Conservation (phyloP, 2,329 filamentous ascomycete species). For the Lachnellula arida region DNA sequence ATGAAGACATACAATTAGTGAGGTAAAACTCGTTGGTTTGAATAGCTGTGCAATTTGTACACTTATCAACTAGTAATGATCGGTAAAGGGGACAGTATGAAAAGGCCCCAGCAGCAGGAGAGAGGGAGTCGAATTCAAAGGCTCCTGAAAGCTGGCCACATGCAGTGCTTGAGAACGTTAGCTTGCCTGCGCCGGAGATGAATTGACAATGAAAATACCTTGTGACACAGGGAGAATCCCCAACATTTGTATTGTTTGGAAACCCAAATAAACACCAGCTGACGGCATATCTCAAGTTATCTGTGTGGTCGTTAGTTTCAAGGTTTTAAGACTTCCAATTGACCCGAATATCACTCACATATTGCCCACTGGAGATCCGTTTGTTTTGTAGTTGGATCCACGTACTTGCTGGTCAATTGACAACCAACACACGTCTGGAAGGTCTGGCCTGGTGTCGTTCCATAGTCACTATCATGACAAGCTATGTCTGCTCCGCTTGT, state of each 20-base stretch:
- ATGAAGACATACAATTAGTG: constrained; percentile 46
- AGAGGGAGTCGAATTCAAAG: constrained; percentile 47
- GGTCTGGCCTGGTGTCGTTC: constrained; percentile 10
- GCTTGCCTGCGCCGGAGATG: neutral
- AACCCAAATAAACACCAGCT: constrained; percentile 52
- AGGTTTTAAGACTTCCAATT: neutral
- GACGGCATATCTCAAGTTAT: constrained; percentile 53
- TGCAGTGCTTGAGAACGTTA: constrained; percentile 38
- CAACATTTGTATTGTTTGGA: constrained; percentile 39
- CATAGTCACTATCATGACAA: constrained; percentile 20
- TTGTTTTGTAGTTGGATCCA: constrained; percentile 34
- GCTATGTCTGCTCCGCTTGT: constrained; percentile 24
- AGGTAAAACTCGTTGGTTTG: constrained; percentile 38
- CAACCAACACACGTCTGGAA: constrained; percentile 27
- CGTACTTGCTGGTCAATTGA: constrained; percentile 41
- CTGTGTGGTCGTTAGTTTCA: constrained; percentile 32
- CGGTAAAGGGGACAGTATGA: constrained; percentile 52
- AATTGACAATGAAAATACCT: constrained; percentile 36
- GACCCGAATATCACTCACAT: constrained; percentile 41
- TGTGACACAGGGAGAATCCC: constrained; percentile 44
- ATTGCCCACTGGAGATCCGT: constrained; percentile 51
- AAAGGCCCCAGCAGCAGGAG: constrained; percentile 41
- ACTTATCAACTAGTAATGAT: constrained; percentile 38
- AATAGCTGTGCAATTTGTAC: constrained; percentile 43
- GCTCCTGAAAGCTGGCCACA: constrained; percentile 46